Evolutionary conservation across 805 yeast genomes (phyloP).

Genomic region (Komagataella mondaviorum): DNA sequence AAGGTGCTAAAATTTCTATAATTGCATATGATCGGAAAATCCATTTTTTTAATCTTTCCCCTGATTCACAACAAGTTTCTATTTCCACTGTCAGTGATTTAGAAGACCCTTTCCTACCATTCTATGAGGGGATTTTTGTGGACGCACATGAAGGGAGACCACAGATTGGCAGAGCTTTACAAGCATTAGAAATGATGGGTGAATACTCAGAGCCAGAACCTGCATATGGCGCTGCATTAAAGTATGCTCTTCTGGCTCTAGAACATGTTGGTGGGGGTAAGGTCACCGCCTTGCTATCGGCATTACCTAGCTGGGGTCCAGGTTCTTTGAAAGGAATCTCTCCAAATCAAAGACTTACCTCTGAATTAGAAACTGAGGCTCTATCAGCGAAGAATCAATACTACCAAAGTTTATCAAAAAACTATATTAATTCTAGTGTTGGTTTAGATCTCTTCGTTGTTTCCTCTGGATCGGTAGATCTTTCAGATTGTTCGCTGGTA

Average conservation of each 20-base stretch:
- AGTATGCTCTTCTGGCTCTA: constrained; percentile 52
- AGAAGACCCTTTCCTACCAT: constrained; percentile 73
- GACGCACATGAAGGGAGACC: constrained; percentile 56
- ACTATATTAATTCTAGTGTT: constrained; percentile 40
- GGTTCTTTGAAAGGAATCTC: constrained; percentile 46
- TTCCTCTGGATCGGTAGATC: constrained; percentile 50
- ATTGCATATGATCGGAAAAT: constrained; percentile 63
- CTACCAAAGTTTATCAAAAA: constrained; percentile 46
- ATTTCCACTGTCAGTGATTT: constrained; percentile 55
- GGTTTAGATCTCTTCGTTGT: constrained; percentile 72
- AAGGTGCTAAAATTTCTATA: constrained; percentile 47
- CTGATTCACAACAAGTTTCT: constrained; percentile 37
- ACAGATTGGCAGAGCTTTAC: constrained; percentile 56
- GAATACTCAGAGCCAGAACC: constrained; percentile 39
- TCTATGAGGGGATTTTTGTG: constrained; percentile 63
- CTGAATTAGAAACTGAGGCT: constrained; percentile 30
- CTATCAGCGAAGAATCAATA: constrained; percentile 47
- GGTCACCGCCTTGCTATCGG: constrained; percentile 50
- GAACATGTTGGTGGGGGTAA: constrained; percentile 72
- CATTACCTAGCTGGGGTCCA: constrained; percentile 72
- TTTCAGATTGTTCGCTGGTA: constrained; percentile 59
- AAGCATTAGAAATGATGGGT: constrained; percentile 35
- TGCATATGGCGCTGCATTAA: constrained; percentile 68
- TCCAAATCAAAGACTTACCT: constrained; percentile 17
- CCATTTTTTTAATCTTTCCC: constrained; percentile 59